Base-by-base conservation (phyloP, 176 grass and related monocot species). In the Eragrostis curvula region DNA sequence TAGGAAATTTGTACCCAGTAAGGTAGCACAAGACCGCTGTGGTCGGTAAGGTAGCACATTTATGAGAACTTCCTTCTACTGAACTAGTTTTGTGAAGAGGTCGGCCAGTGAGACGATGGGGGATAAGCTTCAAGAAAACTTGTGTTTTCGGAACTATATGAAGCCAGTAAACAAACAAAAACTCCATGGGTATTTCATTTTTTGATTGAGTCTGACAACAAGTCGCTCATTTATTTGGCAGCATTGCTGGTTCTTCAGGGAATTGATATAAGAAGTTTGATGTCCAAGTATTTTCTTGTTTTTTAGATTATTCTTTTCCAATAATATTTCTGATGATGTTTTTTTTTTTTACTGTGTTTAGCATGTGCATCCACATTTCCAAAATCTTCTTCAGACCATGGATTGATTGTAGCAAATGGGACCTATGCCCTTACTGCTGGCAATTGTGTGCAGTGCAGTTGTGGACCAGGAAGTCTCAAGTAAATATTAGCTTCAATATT, bases 381-480 rank as follows among this genome's bases (percentile, higher is more conserved):
- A 7, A 93, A 85, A 18, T 85, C 75, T 23, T 83, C 97, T 32
- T 92, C 89, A 50, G 93, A 99, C 67, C 85, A 90, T 89, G 97
- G 89, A 66, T 46, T 99, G 87, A 39, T 99, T 18, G 97, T 92
- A 56, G 93, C 97, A 75, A 99, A 99, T 83, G 91, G 90, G 3
- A 96, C 87, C 69, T 99, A 96, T 64, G 86, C 65, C 1, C 88
- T 99, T 62, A 92, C 93, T 8, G 97, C 91, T 24, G 83, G 91
- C 40, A 88, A 92, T 45, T 99, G 93, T 48, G 88, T 99, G 50
- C 93, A 96, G 43, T 99, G 93, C 28, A 99, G 97, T 61, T 99
- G 97, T 6, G 97, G 93, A 2, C 97, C 93, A 24, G 87, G 77
- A 71, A 92, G 85, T 88, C 97, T 94, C 64, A 89, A 96, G 97